Conservation (phyloP, 2,329 filamentous ascomycete genomes). For the Xylaria polymorpha region DNA sequence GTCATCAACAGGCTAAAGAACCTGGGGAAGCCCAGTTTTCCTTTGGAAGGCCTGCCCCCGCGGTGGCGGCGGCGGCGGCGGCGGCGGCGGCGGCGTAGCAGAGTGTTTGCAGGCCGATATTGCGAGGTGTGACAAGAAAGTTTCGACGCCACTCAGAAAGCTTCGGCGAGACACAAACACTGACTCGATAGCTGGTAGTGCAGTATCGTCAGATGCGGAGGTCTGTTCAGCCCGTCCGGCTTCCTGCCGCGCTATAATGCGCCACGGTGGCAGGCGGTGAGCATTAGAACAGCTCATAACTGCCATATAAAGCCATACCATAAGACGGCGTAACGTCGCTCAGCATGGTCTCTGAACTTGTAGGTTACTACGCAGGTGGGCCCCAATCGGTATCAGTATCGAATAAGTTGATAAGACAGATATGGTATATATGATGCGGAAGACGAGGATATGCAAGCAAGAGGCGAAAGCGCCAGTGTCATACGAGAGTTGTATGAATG, state of each 20-base stretch:
- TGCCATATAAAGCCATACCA: slow-evolving; percentile 1
- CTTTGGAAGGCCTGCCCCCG: background rate
- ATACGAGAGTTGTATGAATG: background rate
- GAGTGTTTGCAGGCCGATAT: background rate
- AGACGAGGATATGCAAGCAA: slow-evolving; percentile 1
- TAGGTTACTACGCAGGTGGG: background rate
- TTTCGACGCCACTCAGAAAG: slow-evolving; percentile 28
- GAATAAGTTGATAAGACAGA: background rate
- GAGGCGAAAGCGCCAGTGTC: background rate
- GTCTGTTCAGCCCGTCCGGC: slow-evolving; percentile 7
- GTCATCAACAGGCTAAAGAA: slow-evolving; percentile 1
- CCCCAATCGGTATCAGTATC: slow-evolving; percentile 6
- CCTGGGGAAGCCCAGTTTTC: slow-evolving; percentile 15
- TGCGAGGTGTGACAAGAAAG: slow-evolving; percentile 17
- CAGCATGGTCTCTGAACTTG: background rate
- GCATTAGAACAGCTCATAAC: slow-evolving; percentile 9
- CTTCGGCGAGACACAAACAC: slow-evolving; percentile 1
- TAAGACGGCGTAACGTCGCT: slow-evolving; percentile 16
- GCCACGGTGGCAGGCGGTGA: slow-evolving; percentile 26
- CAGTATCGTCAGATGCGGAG: slow-evolving; percentile 3
- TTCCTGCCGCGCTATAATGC: slow-evolving; percentile 18
- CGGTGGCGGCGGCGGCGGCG: background rate
- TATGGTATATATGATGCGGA: background rate
- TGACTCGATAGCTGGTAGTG: slow-evolving; percentile 15
- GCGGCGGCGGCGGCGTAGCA: background rate